These are phyloP conservation scores for Cinnamomum micranthum DNA, from an alignment of 164 flowering plant species.

Conservation along the genomic window DNA sequence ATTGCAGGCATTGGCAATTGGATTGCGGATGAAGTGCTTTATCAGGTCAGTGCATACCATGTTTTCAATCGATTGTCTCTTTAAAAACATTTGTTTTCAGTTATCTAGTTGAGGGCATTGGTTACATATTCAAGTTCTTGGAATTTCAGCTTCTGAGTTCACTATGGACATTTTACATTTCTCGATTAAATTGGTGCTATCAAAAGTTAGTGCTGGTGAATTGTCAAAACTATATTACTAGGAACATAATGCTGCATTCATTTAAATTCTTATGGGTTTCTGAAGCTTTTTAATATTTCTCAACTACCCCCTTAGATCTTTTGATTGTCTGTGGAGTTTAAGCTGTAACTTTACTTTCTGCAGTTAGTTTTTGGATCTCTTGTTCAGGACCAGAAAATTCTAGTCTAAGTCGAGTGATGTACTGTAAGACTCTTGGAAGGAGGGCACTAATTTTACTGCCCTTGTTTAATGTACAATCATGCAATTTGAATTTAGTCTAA, in stretches of 20 bases:
- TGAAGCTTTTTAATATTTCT: background rate
- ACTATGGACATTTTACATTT: background rate
- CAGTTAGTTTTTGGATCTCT: constrained; percentile 3
- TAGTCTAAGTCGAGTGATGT: no score
- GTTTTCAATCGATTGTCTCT: background rate
- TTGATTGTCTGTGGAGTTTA: background rate
- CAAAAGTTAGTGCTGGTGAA: background rate
- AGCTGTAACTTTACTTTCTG: background rate
- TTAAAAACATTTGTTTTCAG: background rate
- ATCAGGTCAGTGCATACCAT: constrained; percentile 55
- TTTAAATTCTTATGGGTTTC: background rate
- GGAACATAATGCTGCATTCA: background rate
- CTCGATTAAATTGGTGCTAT: background rate
- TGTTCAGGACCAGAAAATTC: no score
- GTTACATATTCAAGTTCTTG: background rate
- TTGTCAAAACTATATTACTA: background rate
- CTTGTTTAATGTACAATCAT: no score
- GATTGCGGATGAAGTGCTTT: constrained; percentile 98
- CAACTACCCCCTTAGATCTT: background rate
- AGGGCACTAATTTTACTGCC: no score
- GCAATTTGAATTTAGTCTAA: background rate
- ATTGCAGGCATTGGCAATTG: constrained; percentile 96
- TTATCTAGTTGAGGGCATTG: background rate
- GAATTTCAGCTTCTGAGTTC: background rate
- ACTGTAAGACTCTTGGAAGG: no score